Base-by-base conservation (phyloP, 495 filamentous ascomycete species). In the Cercophora scortea region DNA sequence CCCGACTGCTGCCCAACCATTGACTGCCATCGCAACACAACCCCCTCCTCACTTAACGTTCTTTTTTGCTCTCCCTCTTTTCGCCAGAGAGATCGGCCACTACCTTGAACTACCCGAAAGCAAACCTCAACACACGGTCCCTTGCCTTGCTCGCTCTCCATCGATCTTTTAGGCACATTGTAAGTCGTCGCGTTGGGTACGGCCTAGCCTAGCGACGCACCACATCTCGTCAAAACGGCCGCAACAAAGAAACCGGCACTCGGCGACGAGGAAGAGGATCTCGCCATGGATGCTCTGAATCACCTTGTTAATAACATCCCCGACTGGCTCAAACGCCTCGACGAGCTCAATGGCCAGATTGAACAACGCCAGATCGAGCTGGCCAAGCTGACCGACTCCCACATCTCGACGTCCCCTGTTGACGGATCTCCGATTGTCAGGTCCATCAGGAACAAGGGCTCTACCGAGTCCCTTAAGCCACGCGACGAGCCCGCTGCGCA, bases 291-390 rank as follows among this genome's bases (percentile, higher is more conserved):
- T 57, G 81, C 84, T 13, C 66, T 89, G 44, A 75, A 74, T 50
- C 78, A 81, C 47, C 78, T 91, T 49, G 71, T 77, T 53, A 77
- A 52, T 73, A 83, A 75, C 54, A 64, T 89, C 6, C 87, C 87
- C 17, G 68, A 79, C 52, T 90, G 87, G 88, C 75, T 83, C 42
- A 70, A 65, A 54, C 78, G 77, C 42, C 71, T 90, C 45, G 84
- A 89, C 42, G 82, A 88, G 13, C 76, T 91, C 32, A 81, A 79
- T 55, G 65, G 73, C 41, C 81, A 89, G 58, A 83, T 90, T 36
- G 77, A 81, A 36, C 73, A 77, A 53, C 86, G 83, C 66, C 84
- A 89, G 64, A 65, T 76, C 40, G 86, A 89, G 66, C 82, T 89
- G 55, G 72, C 78, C 18, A 61, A 67, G 43, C 61, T 79, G 32